phyloP scores from a whole-genome alignment of 2,329 filamentous ascomycete species.

The Trichoderma koningii region DNA sequence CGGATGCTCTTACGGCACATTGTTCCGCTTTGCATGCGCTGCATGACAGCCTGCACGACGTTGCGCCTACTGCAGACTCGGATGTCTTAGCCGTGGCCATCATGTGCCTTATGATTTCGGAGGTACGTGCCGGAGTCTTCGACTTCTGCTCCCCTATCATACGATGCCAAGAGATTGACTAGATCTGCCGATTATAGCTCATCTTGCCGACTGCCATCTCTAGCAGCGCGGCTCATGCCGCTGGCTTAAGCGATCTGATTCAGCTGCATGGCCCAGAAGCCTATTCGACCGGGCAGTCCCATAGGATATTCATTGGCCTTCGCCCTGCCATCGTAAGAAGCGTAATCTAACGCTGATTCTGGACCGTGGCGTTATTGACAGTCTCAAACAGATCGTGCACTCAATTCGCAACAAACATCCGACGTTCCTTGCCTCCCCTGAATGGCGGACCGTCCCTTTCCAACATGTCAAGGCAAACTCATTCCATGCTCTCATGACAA shows the following conservation, averaged over 20 bases:
- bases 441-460: slow-evolving; percentile 41
- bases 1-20: slow-evolving; percentile 37
- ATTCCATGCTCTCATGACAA: slow-evolving; percentile 40
- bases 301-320: slow-evolving; percentile 45
- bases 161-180: not conserved
- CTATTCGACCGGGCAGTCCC: slow-evolving; percentile 40
- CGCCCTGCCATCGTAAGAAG: slow-evolving; percentile 43
- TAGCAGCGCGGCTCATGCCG: slow-evolving; percentile 37
- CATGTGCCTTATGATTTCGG: slow-evolving; percentile 41
- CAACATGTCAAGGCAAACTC: slow-evolving; percentile 31
- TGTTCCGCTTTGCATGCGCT: slow-evolving; percentile 37
- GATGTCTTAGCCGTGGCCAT: slow-evolving; percentile 38
- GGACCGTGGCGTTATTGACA: not conserved
- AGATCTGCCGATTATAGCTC: slow-evolving; percentile 22
- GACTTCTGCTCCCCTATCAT: no score
- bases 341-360: not conserved
- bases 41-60: slow-evolving; percentile 27
- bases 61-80: slow-evolving; percentile 15
- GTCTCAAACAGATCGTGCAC: slow-evolving; percentile 36
- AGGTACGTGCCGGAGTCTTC: slow-evolving; percentile 30
- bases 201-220: slow-evolving; percentile 38
- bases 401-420: slow-evolving; percentile 36
- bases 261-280: slow-evolving; percentile 36
- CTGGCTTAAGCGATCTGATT: slow-evolving; percentile 42
- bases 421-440: slow-evolving; percentile 37